Percentiles rank a stretch among this genome's conserved stretches.
Conservation (phyloP, 768 basidiomycete genomes). For the Phaffia australis region DNA sequence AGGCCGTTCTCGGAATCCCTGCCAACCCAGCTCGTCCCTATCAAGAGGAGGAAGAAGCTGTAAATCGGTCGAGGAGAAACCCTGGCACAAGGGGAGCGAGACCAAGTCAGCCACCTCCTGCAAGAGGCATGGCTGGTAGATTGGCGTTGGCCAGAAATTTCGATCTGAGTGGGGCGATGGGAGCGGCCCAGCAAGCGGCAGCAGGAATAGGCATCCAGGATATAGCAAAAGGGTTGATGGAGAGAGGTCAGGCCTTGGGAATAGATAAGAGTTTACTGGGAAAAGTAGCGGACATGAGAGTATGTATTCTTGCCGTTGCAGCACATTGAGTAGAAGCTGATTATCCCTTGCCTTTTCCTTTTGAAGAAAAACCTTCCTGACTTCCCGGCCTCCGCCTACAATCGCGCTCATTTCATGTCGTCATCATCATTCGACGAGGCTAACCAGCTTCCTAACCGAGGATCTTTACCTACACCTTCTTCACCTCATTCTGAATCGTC, state of each 20-base stretch:
- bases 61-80: conserved; percentile 50
- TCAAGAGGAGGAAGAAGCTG: conserved; percentile 40
- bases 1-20: conserved; percentile 61
- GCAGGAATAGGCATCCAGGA: conserved; percentile 30
- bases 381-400: conserved; percentile 43
- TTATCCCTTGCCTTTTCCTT: neutral
- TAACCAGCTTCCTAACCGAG: no score
- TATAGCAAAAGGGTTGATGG: conserved; percentile 35
- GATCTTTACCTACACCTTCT: no score
- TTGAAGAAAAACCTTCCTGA: conserved; percentile 74
- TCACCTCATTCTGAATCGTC: no score
- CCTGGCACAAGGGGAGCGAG: conserved; percentile 62
- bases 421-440: neutral
- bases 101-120: conserved; percentile 70
- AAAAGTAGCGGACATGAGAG: conserved; percentile 36
- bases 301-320: conserved; percentile 24
- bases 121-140: conserved; percentile 39
- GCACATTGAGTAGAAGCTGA: neutral
- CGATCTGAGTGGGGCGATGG: conserved; percentile 1
- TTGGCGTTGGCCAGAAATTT: conserved; percentile 4
- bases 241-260: conserved; percentile 49
- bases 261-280: conserved; percentile 36
- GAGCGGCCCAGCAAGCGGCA: neutral
- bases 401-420: neutral
- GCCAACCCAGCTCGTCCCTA: conserved; percentile 50